Percentiles rank a stretch among this genome's conserved stretches.
Evolutionary conservation across 805 yeast genomes (phyloP).

Genomic region (Candida dajiaensis): DNA sequence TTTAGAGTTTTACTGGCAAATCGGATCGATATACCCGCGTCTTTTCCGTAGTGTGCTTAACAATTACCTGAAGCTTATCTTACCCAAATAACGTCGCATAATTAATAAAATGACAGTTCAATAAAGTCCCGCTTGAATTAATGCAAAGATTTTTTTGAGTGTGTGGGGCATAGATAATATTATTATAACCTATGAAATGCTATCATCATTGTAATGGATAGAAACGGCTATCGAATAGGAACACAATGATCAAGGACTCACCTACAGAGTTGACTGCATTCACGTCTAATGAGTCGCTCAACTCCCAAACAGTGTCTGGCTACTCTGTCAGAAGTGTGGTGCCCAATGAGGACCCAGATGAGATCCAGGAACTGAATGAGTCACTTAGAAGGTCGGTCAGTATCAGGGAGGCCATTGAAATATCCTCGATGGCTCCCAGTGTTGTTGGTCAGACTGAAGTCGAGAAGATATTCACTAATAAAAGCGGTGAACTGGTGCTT

Average conservation of each 20-base stretch:
- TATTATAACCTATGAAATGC: too few species aligned
- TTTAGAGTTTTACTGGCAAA: too few species aligned
- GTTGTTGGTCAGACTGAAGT: conserved; percentile 6
- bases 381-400: conserved; percentile 11
- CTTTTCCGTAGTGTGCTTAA: background rate
- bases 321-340: background rate
- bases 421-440: background rate
- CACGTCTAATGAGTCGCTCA: background rate
- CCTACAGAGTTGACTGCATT: background rate
- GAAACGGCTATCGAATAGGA: too few species aligned
- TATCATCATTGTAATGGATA: too few species aligned
- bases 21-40: too few species aligned
- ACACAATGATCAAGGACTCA: background rate
- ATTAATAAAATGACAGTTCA: too few species aligned
- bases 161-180: too few species aligned
- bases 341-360: conserved; percentile 6
- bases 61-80: background rate
- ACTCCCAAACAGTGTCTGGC: background rate
- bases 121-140: too few species aligned
- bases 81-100: background rate
- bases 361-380: conserved; percentile 9
- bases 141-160: too few species aligned
- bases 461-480: conserved; percentile 30
- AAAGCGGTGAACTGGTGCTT: conserved; percentile 27
- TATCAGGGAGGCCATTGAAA: conserved; percentile 13